Conservation (phyloP, 306 rosid species). For the Prosopis cineraria region DNA sequence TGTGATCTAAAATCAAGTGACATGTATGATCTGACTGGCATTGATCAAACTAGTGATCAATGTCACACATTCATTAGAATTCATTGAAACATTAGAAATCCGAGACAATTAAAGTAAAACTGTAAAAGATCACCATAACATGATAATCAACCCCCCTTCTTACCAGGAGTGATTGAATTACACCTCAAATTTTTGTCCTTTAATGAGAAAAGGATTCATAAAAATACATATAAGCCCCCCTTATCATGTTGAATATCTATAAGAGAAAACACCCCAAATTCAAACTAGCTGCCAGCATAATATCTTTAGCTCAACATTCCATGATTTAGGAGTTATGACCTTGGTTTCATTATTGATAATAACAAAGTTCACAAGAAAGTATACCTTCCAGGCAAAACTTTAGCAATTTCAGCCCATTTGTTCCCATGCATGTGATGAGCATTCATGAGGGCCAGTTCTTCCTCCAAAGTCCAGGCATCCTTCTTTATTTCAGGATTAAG, state of each 20-base stretch:
- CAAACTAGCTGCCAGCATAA: conserved; percentile 15
- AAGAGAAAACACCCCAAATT: background rate
- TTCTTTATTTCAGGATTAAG: conserved; percentile 92
- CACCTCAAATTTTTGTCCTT: background rate
- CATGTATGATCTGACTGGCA: conserved; percentile 1
- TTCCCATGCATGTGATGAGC: conserved; percentile 87
- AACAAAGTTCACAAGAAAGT: conserved; percentile 34
- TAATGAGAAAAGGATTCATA: conserved; percentile 17
- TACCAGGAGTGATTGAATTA: background rate
- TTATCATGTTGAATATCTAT: conserved; percentile 7
- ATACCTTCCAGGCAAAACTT: conserved; percentile 92
- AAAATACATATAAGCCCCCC: conserved; percentile 17
- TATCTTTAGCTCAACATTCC: conserved; percentile 15
- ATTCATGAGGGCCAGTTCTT: conserved; percentile 85
- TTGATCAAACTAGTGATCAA: background rate
- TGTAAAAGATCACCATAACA: background rate
- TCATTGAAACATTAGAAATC: background rate
- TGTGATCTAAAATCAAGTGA: background rate
- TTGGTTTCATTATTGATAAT: conserved; percentile 22
- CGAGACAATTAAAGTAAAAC: background rate
- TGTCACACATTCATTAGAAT: background rate
- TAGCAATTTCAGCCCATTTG: conserved; percentile 99
- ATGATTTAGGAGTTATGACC: conserved; percentile 29
- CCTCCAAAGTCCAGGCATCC: conserved; percentile 92
- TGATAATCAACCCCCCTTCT: background rate